phyloP scores from a whole-genome alignment of 805 yeast species.

The Crinitomyces ghanaensis region DNA sequence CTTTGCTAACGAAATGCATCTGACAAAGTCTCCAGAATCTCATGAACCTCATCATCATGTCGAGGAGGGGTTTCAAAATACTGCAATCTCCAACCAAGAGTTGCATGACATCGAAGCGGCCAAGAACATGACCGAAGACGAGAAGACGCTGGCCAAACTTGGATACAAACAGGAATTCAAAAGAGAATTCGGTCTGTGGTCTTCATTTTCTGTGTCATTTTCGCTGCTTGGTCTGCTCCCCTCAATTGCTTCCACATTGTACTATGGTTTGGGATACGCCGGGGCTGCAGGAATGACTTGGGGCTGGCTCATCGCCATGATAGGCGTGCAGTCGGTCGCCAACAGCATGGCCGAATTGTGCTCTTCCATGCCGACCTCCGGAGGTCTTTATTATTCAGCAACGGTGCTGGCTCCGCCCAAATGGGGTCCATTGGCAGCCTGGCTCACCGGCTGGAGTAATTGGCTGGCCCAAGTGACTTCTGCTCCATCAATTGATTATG shows the following conservation, averaged over 20 bases:
- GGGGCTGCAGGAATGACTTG: constrained; percentile 57
- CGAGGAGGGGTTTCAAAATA: too few relatives aligned
- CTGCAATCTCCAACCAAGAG: not conserved
- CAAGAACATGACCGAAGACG: constrained; percentile 18
- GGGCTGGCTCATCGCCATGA: constrained; percentile 46
- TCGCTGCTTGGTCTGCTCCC: constrained; percentile 58
- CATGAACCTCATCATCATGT: too few relatives aligned
- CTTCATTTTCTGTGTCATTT: constrained; percentile 52
- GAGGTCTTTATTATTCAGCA: constrained; percentile 62
- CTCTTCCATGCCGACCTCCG: constrained; percentile 54
- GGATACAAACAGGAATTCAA: constrained; percentile 54
- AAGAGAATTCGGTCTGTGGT: constrained; percentile 48
- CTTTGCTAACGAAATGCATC: too few relatives aligned
- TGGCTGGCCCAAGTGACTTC: constrained; percentile 55
- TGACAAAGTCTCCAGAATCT: too few relatives aligned
- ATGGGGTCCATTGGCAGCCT: constrained; percentile 42
- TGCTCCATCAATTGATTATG: constrained; percentile 48
- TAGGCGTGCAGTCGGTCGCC: constrained; percentile 47
- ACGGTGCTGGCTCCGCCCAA: constrained; percentile 47
- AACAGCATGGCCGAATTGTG: constrained; percentile 51
- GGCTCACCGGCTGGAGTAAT: constrained; percentile 56
- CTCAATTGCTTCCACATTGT: constrained; percentile 49
- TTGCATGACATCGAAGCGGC: not conserved
- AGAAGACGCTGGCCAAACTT: constrained; percentile 22
- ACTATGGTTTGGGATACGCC: constrained; percentile 48